Evolutionary conservation across 208 protist genomes (phyloP), one percentile per base, ranked within the genome.

Genomic region (Leishmania mexicana): DNA sequence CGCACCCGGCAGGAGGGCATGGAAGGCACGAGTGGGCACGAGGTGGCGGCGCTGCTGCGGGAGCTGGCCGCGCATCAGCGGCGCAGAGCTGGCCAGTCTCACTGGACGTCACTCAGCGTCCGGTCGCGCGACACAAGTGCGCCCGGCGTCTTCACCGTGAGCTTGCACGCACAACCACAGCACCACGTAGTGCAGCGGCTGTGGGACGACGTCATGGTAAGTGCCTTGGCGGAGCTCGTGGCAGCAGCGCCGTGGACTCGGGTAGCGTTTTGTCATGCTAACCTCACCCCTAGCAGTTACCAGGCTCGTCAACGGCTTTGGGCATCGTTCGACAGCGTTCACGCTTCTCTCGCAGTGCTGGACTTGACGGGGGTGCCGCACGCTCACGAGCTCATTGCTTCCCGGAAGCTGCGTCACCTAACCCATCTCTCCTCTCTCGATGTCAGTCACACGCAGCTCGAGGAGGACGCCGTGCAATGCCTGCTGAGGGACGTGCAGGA

Each of bases 341-440:
- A 53, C 54, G 74, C 31, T 1, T 75, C 81, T 0, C 81, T 95
- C 42, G 65, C 53, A 1, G 67, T 81, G 15, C 77, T 95, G 11
- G 86, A 88, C 79, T 70, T 96, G 38, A 86, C 80, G 13, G 89
- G 90, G 38, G 84, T 80, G 75, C 81, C 70, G 19, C 87, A 88
- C 60, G 77, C 77, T 31, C 62, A 74, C 15, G 80, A 87, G 74
- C 53, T 88, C 38, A 67, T 88, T 62, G 67, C 60, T 64, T 71
- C 53, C 28, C 38, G 76, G 13, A 64, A 81, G 65, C 79, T 89
- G 68, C 75, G 78, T 11, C 72, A 74, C 60, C 80, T 85, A 1
- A 8, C 35, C 4, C 45, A 28, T 24, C 85, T 94, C 70, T 58
- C 42, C 24, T 68, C 81, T 4, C 78, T 96, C 24, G 90, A 94